Evolutionary conservation across 176 grass and related monocot genomes (phyloP), one percentile per base, ranked within the genome.

Genomic region (Calamus simplicifolius): DNA sequence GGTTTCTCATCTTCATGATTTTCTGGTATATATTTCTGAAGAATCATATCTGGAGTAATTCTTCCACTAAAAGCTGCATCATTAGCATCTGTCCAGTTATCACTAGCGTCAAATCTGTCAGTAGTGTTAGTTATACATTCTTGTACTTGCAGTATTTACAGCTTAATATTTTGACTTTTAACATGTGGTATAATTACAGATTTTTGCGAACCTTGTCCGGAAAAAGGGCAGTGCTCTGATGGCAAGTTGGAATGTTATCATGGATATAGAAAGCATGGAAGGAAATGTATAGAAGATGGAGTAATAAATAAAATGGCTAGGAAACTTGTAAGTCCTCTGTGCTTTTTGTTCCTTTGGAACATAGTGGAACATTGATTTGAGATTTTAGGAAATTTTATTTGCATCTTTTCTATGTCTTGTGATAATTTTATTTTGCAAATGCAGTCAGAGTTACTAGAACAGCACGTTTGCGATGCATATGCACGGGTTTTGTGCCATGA

Each of bases 231-330:
- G 30, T 96, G 92, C 27, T 55, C 64, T 7, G 59, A 74, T 18
- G 86, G 86, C 16, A 69, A 82, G 52, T 59, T 96, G 25, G 72
- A 82, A 50, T 96, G 86, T 68, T 30, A 70, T 54, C 77, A 66
- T 80, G 92, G 92, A 27, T 96, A 74, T 64, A 83, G 75, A 60
- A 87, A 57, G 50, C 67, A 80, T 26, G 77, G 81, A 48, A 87
- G 35, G 50, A 63, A 55, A 29, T 96, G 92, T 69, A 27, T 88
- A 54, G 92, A 96, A 73, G 92, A 96, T 49, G 83, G 87, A 6
- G 15, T 66, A 15, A 48, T 96, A 59, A 90, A 62, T 64, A 69
- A 73, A 62, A 87, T 69, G 15, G 71, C 83, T 3, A 85, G 59
- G 65, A 71, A 79, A 72, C 82, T 87, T 59, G 92, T 96, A 87